A percentile compares a stretch with the other conserved stretches of the same genome.
These are phyloP conservation scores for Bipolaris victoriae DNA, from an alignment of 2,329 filamentous ascomycete species.

Conservation along the genomic window DNA sequence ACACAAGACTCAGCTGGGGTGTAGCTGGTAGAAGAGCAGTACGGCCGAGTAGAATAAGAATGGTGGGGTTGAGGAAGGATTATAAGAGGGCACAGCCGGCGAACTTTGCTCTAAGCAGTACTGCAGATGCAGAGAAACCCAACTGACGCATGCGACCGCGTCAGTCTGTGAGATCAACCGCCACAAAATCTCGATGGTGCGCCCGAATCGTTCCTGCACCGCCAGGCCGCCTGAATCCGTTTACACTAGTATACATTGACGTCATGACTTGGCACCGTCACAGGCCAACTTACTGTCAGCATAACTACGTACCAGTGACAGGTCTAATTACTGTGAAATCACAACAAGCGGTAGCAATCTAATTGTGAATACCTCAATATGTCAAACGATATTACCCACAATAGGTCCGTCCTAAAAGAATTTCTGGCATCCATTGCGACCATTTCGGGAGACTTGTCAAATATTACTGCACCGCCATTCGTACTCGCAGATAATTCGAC, in stretches of 20 bases:
- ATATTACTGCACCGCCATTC: constrained; percentile 57
- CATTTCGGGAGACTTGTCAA: constrained; percentile 54
- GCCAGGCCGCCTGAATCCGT: constrained; percentile 3
- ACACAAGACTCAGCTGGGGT: no score
- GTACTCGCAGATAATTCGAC: constrained; percentile 54
- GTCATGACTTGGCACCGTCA: constrained; percentile 16
- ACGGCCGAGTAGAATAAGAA: background rate
- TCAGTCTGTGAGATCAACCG: constrained; percentile 1
- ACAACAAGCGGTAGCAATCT: background rate
- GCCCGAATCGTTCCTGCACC: constrained; percentile 5
- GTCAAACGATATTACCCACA: constrained; percentile 31
- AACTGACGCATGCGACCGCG: background rate
- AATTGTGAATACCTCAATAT: constrained; percentile 10
- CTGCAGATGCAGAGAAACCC: background rate
- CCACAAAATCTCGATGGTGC: constrained; percentile 4
- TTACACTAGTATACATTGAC: constrained; percentile 9
- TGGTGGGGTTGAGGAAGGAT: background rate
- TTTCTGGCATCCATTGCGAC: constrained; percentile 52
- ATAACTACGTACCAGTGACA: constrained; percentile 2
- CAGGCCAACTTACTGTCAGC: background rate
- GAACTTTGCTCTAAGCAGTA: background rate
- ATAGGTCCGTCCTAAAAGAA: constrained; percentile 42
- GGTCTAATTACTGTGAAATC: no score
- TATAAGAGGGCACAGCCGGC: background rate
- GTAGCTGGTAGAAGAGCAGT: background rate